Conservation (phyloP, 2,329 filamentous ascomycete species). For the Ophiocordyceps unilateralis region DNA sequence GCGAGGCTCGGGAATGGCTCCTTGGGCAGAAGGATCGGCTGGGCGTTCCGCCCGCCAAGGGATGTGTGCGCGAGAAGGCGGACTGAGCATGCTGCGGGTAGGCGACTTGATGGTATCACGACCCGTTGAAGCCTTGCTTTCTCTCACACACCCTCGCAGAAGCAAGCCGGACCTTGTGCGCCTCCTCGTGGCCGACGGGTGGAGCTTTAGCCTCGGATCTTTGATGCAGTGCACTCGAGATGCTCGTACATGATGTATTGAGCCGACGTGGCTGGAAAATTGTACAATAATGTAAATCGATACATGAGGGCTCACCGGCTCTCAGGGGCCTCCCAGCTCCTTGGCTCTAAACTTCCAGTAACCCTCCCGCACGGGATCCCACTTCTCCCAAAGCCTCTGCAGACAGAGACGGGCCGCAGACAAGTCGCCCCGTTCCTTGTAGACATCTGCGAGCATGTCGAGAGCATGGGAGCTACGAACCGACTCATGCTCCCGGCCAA, state of each 20-base stretch:
- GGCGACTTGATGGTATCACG: not conserved
- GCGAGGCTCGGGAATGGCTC: slow-evolving; percentile 5
- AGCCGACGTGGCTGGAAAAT: too few species aligned
- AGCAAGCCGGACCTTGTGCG: too few species aligned
- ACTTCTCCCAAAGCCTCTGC: slow-evolving; percentile 60
- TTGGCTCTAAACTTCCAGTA: slow-evolving; percentile 61
- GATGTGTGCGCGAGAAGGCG: not conserved
- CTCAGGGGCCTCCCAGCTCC: slow-evolving; percentile 7
- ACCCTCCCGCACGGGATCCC: slow-evolving; percentile 77
- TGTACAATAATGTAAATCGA: too few species aligned
- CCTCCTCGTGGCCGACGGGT: too few species aligned
- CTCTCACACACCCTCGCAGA: not conserved
- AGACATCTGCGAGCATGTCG: slow-evolving; percentile 56
- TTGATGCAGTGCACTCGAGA: too few species aligned
- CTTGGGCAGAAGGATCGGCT: not conserved
- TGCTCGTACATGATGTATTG: too few species aligned
- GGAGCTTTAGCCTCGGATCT: too few species aligned
- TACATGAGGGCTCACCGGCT: not conserved
- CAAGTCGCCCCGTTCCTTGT: slow-evolving; percentile 35
- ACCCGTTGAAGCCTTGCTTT: not conserved
- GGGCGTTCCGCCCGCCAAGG: not conserved
- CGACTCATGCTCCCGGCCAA: slow-evolving; percentile 29
- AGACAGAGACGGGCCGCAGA: slow-evolving; percentile 53
- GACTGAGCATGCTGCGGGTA: not conserved
- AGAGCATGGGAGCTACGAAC: slow-evolving; percentile 49